Evolutionary conservation across 306 rosid species (phyloP).

Genomic region (Rubus idaeus): DNA sequence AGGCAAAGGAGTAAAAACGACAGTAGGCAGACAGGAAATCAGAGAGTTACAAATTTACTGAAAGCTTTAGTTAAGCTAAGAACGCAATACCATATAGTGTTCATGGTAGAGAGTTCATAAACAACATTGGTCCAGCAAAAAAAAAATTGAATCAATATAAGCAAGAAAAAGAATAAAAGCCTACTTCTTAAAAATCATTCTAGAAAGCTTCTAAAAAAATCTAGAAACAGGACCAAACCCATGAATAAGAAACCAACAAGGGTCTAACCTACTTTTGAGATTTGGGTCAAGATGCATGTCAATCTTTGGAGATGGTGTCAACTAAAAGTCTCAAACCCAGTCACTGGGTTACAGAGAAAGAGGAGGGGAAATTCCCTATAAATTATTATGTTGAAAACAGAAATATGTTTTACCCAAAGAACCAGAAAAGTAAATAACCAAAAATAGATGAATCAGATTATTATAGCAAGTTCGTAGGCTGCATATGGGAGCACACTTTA

Average conservation of each 20-base stretch:
- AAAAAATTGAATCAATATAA: background rate
- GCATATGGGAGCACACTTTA: background rate
- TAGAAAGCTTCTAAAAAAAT: background rate
- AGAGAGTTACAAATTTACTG: background rate
- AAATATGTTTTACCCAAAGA: background rate
- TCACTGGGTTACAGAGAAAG: constrained; percentile 26
- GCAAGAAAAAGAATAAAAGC: background rate
- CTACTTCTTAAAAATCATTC: constrained; percentile 12
- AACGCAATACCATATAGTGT: constrained; percentile 21
- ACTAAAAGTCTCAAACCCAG: constrained; percentile 1
- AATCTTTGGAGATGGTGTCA: constrained; percentile 12
- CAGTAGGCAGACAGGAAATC: constrained; percentile 1
- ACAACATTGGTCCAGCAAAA: background rate
- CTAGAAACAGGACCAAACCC: constrained; percentile 10
- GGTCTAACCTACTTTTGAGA: constrained; percentile 27
- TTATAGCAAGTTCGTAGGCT: no score
- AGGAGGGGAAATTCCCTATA: constrained; percentile 43
- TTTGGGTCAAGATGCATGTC: constrained; percentile 17
- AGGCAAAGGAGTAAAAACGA: constrained; percentile 4
- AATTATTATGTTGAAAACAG: constrained; percentile 33
- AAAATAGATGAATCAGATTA: background rate
- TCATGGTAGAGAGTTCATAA: background rate
- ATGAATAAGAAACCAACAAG: constrained; percentile 18
- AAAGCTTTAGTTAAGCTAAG: constrained; percentile 13
- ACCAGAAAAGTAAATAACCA: background rate